Evolutionary conservation across 148 eudicot genomes (phyloP).

Genomic region (Selenicereus undatus): DNA sequence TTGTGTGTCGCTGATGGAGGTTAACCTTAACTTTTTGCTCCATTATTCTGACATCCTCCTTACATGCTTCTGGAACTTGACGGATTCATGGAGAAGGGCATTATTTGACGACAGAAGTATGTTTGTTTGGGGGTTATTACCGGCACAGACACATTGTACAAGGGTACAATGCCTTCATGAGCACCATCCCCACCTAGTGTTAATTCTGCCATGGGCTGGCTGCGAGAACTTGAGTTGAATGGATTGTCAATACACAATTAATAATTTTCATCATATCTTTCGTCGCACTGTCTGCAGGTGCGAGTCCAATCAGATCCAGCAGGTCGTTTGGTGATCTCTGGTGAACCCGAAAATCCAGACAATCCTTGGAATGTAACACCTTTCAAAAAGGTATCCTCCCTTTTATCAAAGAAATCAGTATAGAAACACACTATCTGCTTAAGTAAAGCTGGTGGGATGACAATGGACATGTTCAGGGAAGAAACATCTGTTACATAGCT

Average conservation of each 20-base stretch:
- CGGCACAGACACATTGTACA: no score
- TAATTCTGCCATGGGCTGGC: no score
- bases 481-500: neutral
- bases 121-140: no score
- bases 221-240: no score
- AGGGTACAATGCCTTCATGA: no score
- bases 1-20: neutral
- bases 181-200: no score
- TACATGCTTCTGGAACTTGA: neutral
- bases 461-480: neutral
- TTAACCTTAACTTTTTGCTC: neutral
- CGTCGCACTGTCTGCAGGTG: conserved; percentile 41
- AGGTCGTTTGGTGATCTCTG: conserved; percentile 86
- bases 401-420: neutral
- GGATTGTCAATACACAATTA: neutral
- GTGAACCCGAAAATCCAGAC: conserved; percentile 89
- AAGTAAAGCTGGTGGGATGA: neutral
- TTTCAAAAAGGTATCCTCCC: conserved; percentile 60
- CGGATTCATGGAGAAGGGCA: no score
- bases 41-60: neutral
- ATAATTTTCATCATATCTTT: neutral
- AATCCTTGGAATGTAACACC: conserved; percentile 94
- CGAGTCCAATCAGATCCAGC: conserved; percentile 95
- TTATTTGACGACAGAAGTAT: no score
- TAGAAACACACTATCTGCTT: neutral